Base-by-base conservation (phyloP, 2,329 filamentous ascomycete genomes). In the Daldinia eschscholtzii region DNA sequence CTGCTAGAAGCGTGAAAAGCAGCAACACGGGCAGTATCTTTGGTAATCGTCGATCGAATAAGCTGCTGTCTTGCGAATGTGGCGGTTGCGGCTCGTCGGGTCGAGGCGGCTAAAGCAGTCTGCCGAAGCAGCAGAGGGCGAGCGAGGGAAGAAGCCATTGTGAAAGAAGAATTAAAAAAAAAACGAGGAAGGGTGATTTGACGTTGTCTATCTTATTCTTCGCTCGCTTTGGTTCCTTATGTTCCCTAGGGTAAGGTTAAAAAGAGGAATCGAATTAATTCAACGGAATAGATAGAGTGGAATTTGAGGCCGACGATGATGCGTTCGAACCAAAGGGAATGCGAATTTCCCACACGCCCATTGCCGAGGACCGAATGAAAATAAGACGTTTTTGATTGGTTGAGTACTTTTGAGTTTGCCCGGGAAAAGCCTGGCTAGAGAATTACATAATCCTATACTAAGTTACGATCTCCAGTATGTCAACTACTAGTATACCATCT, bases 1-100 rank as follows among this genome's bases (percentile, higher is more conserved):
- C 88, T 88, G 81, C 89, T 87, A 46, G 93, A 93, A 77, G 91
- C 93, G 83, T 98, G 94, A 88, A 99, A 97, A 75, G 92, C 91
- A 73, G 94, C 91, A 76, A 90, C 85, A 80, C 89, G 85, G 74
- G 83, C 81, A 68, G 80, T 76, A 72, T 81, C 79, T 70, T 75
- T 76, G 63, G 79, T 73, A 65, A 78, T 72, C 70, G 75, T 58
- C 12, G 75, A 73, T 46, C 70, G 75, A 58, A 76, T 58, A 68
- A 75, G 35, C 37, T 71, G 76, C 74, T 80, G 78, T 64, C 78
- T 67, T 61, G 75, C 73, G 76, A 76, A 68, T 73, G 75, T 76
- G 74, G 72, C 72, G 64, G 75, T 71, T 73, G 77, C 77, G 72
- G 77, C 78, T 76, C 77, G 79, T 75, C 81, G 80, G 73, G 80